These are phyloP conservation scores for Diddensiella transvaalensis DNA, from an alignment of 805 yeast genomes.

Conservation along the genomic window DNA sequence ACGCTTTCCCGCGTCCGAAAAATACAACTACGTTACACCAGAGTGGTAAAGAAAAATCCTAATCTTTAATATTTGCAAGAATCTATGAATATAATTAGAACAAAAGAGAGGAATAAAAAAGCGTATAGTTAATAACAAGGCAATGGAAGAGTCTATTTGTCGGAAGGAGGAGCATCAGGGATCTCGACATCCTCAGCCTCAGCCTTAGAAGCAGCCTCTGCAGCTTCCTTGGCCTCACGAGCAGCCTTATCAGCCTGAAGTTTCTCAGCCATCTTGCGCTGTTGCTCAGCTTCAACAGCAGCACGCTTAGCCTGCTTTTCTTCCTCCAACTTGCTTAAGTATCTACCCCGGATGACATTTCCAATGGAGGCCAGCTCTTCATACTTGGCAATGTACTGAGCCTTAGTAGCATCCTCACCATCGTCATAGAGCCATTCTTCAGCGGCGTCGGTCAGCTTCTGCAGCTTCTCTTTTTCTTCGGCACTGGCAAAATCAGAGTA, in stretches of 20 bases:
- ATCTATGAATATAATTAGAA: too few relatives aligned
- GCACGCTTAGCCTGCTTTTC: conserved; percentile 83
- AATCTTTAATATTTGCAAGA: too few relatives aligned
- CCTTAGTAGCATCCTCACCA: conserved; percentile 95
- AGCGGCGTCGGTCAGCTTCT: conserved; percentile 70
- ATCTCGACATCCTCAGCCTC: conserved; percentile 16
- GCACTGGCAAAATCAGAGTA: conserved; percentile 86
- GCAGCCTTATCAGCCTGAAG: conserved; percentile 75
- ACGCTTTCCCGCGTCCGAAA: too few relatives aligned
- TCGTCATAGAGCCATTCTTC: conserved; percentile 99
- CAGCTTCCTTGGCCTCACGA: conserved; percentile 36
- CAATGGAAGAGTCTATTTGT: background rate
- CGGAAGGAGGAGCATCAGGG: conserved; percentile 13
- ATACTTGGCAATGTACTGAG: conserved; percentile 93
- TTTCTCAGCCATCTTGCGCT: conserved; percentile 78
- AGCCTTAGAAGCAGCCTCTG: conserved; percentile 23
- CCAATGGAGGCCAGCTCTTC: conserved; percentile 95
- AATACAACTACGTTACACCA: too few relatives aligned
- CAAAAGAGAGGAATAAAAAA: background rate
- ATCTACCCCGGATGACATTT: conserved; percentile 93
- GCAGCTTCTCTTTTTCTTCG: conserved; percentile 79
- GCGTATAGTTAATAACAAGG: too few relatives aligned
- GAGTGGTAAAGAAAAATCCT: too few relatives aligned
- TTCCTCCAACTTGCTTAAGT: conserved; percentile 90
- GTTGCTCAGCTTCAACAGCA: conserved; percentile 82